Base-by-base conservation (phyloP, 371 early-diverging fungal genomes). In the Mortierella sp. region DNA sequence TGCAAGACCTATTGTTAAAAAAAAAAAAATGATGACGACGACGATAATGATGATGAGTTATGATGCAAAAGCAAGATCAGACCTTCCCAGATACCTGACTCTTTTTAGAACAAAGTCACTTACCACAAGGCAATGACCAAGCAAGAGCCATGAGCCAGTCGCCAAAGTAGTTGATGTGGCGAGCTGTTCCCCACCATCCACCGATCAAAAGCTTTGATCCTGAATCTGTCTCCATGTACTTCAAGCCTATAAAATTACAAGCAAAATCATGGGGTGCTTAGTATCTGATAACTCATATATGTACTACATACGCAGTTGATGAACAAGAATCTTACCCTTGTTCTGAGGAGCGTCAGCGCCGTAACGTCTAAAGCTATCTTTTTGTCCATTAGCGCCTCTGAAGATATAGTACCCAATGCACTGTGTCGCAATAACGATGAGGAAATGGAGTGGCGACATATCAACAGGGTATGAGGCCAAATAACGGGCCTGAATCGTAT, bases 181-280 rank as follows among this genome's bases (percentile, higher is more conserved):
- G 86, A 10, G 97, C 92, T 29, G 86, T 85, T 6, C 97, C 97
- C 95, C 97, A 98, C 97, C 97, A 98, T 13, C 98, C 96, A 45
- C 88, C 88, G 35, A 91, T 90, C 37, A 98, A 83, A 64, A 98
- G 86, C 65, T 89, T 91, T 54, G 91, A 88, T 22, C 97, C 97
- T 32, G 92, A 72, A 55, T 86, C 84, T 0, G 97, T 96, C 65
- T 92, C 86, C 61, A 98, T 93, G 82, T 88, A 97, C 83, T 92
- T 89, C 32, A 96, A 83, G 79, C 93, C 88, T 89, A 70, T 49
- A 60, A 1, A n/a, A 32, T 53, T 29, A 6, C 15, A 3, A 29
- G 12, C 23, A 31, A 64, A 10, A n/a, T n/a, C n/a, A n/a, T n/a
- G n/a, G n/a, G n/a, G n/a, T n/a, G n/a, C n/a, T n/a, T n/a, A n/a